Evolutionary conservation across 768 basidiomycete species (phyloP).

Genomic region (Leccinum aurantiacum): DNA sequence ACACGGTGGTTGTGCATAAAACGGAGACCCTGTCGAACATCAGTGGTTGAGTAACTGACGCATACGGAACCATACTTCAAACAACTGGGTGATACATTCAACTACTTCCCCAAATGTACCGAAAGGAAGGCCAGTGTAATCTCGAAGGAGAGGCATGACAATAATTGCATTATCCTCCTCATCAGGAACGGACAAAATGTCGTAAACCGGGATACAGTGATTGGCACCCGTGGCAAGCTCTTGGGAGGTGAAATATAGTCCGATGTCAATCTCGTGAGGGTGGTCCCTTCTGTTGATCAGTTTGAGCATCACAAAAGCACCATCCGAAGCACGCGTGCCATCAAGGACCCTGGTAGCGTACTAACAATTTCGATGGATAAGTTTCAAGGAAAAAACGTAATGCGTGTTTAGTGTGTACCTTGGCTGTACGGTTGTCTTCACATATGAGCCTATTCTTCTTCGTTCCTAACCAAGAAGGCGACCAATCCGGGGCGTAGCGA

Average conservation of each 20-base stretch:
- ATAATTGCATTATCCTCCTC: constrained; percentile 17
- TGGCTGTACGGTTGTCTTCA: constrained; percentile 3
- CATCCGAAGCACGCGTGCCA: constrained; percentile 31
- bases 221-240: constrained; percentile 15
- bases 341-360: constrained; percentile 24
- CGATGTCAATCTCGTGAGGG: constrained; percentile 35
- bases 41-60: too few relatives aligned
- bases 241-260: constrained; percentile 13
- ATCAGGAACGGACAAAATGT: constrained; percentile 17
- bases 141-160: constrained; percentile 38
- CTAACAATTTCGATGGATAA: neutral
- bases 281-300: constrained; percentile 10
- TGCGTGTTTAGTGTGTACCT: too few relatives aligned
- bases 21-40: neutral
- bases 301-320: constrained; percentile 33
- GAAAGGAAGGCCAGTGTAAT: constrained; percentile 10
- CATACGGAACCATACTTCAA: neutral
- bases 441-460: neutral
- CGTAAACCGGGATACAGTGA: constrained; percentile 36
- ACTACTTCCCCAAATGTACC: neutral
- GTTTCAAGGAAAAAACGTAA: too few relatives aligned
- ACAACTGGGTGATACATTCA: neutral
- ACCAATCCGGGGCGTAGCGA: constrained; percentile 23
- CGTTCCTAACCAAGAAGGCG: constrained; percentile 18
- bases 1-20: neutral